These are phyloP conservation scores for Backusella parvicylindrica DNA, from an alignment of 192 early-diverging fungal species.

Conservation along the genomic window DNA sequence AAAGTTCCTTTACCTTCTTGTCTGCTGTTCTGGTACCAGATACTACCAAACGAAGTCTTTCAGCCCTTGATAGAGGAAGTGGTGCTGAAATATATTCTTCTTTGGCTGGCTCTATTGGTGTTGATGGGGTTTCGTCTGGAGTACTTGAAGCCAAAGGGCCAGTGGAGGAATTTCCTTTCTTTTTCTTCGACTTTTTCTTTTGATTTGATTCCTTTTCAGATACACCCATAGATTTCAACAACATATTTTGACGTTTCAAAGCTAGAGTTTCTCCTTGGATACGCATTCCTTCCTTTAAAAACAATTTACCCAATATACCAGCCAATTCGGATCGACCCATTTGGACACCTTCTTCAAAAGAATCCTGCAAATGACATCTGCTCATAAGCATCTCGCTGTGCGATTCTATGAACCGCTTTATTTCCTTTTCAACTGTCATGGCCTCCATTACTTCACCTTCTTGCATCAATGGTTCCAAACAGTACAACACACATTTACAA, in stretches of 20 bases:
- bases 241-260: slow-evolving; percentile 46
- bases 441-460: slow-evolving; percentile 74
- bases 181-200: slow-evolving; percentile 25
- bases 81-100: not conserved
- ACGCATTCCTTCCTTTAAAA: slow-evolving; percentile 73
- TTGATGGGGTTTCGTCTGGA: not conserved
- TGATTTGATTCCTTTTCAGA: slow-evolving; percentile 14
- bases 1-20: not conserved
- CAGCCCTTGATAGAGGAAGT: not conserved
- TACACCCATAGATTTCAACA: slow-evolving; percentile 51
- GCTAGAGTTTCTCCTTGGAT: slow-evolving; percentile 59
- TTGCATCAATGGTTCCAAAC: slow-evolving; percentile 66
- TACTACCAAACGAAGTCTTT: not conserved
- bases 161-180: slow-evolving; percentile 14
- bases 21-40: not conserved
- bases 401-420: slow-evolving; percentile 55
- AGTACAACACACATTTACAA: slow-evolving; percentile 52
- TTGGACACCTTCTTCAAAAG: slow-evolving; percentile 67
- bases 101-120: not conserved
- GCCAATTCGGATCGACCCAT: slow-evolving; percentile 67
- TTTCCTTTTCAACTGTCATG: slow-evolving; percentile 43
- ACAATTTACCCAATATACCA: slow-evolving; percentile 66
- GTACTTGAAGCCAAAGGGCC: not conserved
- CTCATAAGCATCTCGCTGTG: slow-evolving; percentile 49
- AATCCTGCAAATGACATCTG: slow-evolving; percentile 60